phyloP scores from a whole-genome alignment of 108 stramenopile species.

The Fragilariopsis cylindrus region DNA sequence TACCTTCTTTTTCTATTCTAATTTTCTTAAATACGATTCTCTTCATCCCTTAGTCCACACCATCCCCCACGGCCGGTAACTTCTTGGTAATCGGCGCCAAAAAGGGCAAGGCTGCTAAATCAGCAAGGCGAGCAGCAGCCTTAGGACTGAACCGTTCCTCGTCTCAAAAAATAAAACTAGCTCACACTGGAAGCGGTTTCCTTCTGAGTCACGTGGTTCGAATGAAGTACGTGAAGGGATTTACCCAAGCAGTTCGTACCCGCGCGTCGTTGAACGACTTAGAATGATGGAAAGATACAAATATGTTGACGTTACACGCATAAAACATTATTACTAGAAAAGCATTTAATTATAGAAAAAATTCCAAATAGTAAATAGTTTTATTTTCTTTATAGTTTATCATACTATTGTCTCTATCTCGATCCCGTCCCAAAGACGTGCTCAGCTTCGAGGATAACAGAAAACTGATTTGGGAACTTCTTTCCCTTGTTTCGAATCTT shows the following conservation, averaged over 20 bases:
- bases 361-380: not conserved
- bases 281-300: constrained; percentile 4
- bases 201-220: constrained; percentile 65
- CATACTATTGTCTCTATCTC: not conserved
- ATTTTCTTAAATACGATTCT: not conserved
- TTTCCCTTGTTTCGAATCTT: constrained; percentile 56
- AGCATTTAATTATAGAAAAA: not conserved
- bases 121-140: constrained; percentile 53
- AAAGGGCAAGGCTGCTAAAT: constrained; percentile 61
- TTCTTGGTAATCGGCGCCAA: constrained; percentile 69
- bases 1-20: not conserved
- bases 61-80: constrained; percentile 35
- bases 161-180: constrained; percentile 51
- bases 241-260: constrained; percentile 79
- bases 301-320: not conserved
- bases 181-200: constrained; percentile 77
- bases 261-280: constrained; percentile 68
- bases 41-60: not conserved
- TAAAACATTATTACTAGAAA: not conserved
- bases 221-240: constrained; percentile 84
- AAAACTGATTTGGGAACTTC: constrained; percentile 77
- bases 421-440: constrained; percentile 22
- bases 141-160: constrained; percentile 62
- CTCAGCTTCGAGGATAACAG: constrained; percentile 47
- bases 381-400: not conserved